phyloP scores from a whole-genome alignment of 805 yeast species.

The Myxozyma udenii region DNA sequence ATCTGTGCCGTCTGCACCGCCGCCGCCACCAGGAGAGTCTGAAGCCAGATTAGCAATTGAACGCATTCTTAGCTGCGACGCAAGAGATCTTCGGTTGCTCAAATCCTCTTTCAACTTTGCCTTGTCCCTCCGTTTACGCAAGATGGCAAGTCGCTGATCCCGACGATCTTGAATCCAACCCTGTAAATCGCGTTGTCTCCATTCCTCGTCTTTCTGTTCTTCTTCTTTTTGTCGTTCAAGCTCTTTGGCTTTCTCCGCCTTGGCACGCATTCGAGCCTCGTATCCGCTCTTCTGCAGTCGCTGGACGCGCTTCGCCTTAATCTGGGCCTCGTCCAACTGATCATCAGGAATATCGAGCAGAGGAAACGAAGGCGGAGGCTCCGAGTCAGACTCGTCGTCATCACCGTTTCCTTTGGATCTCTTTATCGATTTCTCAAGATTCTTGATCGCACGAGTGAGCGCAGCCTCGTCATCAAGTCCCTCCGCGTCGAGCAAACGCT shows the following conservation, averaged over 20 bases:
- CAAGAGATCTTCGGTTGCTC: conserved; percentile 82
- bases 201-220: conserved; percentile 63
- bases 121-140: conserved; percentile 64
- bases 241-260: conserved; percentile 70
- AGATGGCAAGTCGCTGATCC: conserved; percentile 53
- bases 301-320: conserved; percentile 85
- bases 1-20: not conserved
- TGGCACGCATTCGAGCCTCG: conserved; percentile 83
- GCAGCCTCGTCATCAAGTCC: conserved; percentile 76
- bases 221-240: conserved; percentile 58
- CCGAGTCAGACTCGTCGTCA: conserved; percentile 51
- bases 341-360: conserved; percentile 81
- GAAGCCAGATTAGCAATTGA: conserved; percentile 81
- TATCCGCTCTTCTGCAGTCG: conserved; percentile 75
- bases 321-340: conserved; percentile 70
- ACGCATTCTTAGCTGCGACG: conserved; percentile 91
- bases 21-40: conserved; percentile 41
- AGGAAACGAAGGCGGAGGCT: conserved; percentile 57
- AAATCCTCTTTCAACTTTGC: conserved; percentile 69
- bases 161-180: conserved; percentile 81
- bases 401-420: conserved; percentile 62
- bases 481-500: conserved; percentile 56
- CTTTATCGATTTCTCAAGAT: conserved; percentile 66
- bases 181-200: conserved; percentile 69
- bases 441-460: conserved; percentile 60